Conservation (phyloP, 1,284 basidiomycete genomes). For the Boletus smithii region DNA sequence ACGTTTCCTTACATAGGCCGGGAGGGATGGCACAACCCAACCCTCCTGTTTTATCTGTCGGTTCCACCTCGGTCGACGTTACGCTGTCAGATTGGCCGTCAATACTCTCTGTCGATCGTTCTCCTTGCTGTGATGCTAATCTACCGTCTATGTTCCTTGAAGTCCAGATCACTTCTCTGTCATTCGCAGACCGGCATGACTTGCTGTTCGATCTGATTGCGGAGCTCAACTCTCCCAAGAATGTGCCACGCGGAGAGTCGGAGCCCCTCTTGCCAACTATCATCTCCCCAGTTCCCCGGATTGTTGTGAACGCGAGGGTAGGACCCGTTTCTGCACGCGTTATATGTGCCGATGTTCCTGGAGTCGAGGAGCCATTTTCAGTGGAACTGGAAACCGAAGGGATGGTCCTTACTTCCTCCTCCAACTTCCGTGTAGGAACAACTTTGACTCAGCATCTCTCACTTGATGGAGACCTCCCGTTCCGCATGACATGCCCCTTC, state of each 20-base stretch:
- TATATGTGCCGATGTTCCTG: slow-evolving; percentile 40
- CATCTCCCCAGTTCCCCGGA: slow-evolving; percentile 48
- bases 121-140: slow-evolving; percentile 54
- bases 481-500: slow-evolving; percentile 40
- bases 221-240: slow-evolving; percentile 23
- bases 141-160: slow-evolving; percentile 54
- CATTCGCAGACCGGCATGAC: slow-evolving; percentile 52
- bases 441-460: slow-evolving; percentile 17
- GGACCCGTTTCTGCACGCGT: slow-evolving; percentile 48
- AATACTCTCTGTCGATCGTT: slow-evolving; percentile 36
- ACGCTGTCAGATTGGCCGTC: slow-evolving; percentile 60
- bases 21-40: slow-evolving; percentile 11
- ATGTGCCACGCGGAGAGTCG: slow-evolving; percentile 13
- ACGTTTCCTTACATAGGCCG: slow-evolving; percentile 33
- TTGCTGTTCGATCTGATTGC: slow-evolving; percentile 40
- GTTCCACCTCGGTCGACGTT: slow-evolving; percentile 40
- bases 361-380: slow-evolving; percentile 41
- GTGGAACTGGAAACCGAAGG: slow-evolving; percentile 54
- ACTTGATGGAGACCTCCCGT: slow-evolving; percentile 29
- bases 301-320: slow-evolving; percentile 46
- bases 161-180: slow-evolving; percentile 44
- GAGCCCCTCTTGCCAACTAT: slow-evolving; percentile 31
- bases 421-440: slow-evolving; percentile 34
- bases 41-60: slow-evolving; percentile 46
- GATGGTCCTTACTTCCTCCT: slow-evolving; percentile 35